Evolutionary conservation across 306 rosid species (phyloP), one percentile per base, ranked within the genome.

Genomic region (Mucuna pruriens): DNA sequence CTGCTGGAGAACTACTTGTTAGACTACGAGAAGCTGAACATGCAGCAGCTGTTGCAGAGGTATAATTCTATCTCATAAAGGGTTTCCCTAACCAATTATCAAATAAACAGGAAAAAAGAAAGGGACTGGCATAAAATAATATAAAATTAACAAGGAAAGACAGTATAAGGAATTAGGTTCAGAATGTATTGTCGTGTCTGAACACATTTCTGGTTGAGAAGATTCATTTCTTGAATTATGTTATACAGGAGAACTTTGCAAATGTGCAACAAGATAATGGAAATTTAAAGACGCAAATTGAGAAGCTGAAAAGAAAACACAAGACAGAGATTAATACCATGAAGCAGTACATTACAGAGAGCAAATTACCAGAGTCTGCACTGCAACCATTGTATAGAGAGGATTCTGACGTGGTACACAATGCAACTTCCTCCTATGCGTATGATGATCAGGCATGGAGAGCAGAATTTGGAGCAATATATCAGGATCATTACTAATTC

Each of bases 401-500:
- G 80, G 89, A 92, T 74, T 85, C 90, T 3, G 86, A 80, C 46
- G 75, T 26, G 9, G 87, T 55, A 38, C 84, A 74, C 44, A 76
- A 83, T 87, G 77, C 87, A 54, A 44, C 74, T 69, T 80, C 80
- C 36, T 85, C 86, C 8, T 70, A 57, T 73, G 26, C 75, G 36
- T 92, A 95, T 48, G 98, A 90, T 61, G 99, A 95, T 84, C 98
- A 93, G 83, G 93, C 98, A 46, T 92, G 99, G 99, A 92, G 94
- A 82, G 90, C 94, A 31, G 99, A 96, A 82, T 96, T 96, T 78
- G 97, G 98, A 75, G 98, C 97, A 15, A 90, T 88, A 76, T 96
- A 90, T 80, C 97, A 90, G 82, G 90, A 93, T 7, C 97, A 92
- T 76, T 87, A 89, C 81, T 94, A 86, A 80, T 33, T 66, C 70